Evolutionary conservation across 2,329 filamentous ascomycete species (phyloP).

Genomic region (Penicillium sclerotiorum): DNA sequence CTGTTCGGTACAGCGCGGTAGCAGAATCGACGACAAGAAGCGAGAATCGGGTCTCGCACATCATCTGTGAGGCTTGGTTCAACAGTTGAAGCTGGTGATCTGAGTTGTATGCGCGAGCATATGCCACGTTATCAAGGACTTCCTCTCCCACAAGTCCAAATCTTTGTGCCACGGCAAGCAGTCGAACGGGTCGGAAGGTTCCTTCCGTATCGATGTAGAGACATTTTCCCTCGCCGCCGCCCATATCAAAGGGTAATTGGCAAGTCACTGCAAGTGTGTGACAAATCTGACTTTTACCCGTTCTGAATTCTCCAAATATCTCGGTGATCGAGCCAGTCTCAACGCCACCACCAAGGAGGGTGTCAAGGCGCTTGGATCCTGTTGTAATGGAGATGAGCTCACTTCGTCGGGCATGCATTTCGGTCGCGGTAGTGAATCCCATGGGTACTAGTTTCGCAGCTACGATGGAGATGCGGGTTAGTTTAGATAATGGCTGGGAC

Average conservation of each 20-base stretch:
- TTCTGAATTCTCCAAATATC: conserved; percentile 96
- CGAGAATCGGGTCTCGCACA: conserved; percentile 98
- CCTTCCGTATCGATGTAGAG: conserved; percentile 98
- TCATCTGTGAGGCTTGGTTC: conserved; percentile 95
- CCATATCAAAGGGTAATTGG: conserved; percentile 98
- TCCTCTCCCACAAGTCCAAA: conserved; percentile 96
- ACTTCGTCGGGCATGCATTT: conserved; percentile 96
- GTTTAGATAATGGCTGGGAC: conserved; percentile 5
- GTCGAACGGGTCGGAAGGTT: conserved; percentile 88
- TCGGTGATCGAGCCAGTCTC: conserved; percentile 98
- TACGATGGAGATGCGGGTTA: conserved; percentile 42
- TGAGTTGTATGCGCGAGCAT: conserved; percentile 96
- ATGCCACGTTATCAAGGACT: conserved; percentile 96
- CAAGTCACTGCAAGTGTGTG: conserved; percentile 98
- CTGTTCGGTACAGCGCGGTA: conserved; percentile 91
- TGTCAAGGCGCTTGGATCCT: conserved; percentile 96
- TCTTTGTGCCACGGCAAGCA: conserved; percentile 88
- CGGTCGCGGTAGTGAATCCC: conserved; percentile 98
- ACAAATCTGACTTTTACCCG: conserved; percentile 97
- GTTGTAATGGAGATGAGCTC: conserved; percentile 98
- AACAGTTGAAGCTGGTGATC: conserved; percentile 95
- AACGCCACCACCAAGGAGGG: conserved; percentile 87
- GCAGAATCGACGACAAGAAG: conserved; percentile 94
- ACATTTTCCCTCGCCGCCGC: conserved; percentile 96
- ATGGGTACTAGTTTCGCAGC: conserved; percentile 96